phyloP scores from a whole-genome alignment of 129 eudicot genomes.

The Mikania micrantha region DNA sequence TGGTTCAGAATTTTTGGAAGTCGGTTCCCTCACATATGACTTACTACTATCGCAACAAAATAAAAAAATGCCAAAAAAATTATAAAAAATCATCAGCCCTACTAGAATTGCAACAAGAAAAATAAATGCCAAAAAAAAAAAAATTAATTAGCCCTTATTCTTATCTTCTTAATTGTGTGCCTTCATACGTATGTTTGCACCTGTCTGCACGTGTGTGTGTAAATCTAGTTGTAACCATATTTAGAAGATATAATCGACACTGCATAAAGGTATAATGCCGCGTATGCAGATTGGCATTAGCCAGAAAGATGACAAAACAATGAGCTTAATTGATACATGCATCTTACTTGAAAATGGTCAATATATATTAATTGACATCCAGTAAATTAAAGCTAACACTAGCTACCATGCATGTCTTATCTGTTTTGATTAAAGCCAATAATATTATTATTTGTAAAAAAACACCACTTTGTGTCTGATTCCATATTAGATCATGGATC shows the following conservation, averaged over 20 bases:
- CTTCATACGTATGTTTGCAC: constrained; percentile 3
- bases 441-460: constrained; percentile 15
- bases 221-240: neutral
- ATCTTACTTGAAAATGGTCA: constrained; percentile 25
- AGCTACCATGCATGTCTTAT: constrained; percentile 20
- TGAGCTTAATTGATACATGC: neutral
- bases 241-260: constrained; percentile 12
- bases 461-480: constrained; percentile 5
- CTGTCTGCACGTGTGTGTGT: neutral
- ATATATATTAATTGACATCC: neutral
- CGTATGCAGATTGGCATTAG: constrained; percentile 22
- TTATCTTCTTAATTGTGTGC: constrained; percentile 11
- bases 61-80: too few species aligned
- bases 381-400: constrained; percentile 15
- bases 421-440: constrained; percentile 15
- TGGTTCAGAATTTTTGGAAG: too few species aligned
- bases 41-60: too few species aligned
- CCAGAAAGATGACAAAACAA: constrained; percentile 21
- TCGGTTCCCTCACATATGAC: too few species aligned
- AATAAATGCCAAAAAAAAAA: too few species aligned
- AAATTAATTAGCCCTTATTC: too few species aligned
- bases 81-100: too few species aligned
- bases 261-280: constrained; percentile 1
- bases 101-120: too few species aligned
- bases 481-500: constrained; percentile 13